Evolutionary conservation across 441 rosid species (phyloP).

Genomic region (Omphalea diandra): DNA sequence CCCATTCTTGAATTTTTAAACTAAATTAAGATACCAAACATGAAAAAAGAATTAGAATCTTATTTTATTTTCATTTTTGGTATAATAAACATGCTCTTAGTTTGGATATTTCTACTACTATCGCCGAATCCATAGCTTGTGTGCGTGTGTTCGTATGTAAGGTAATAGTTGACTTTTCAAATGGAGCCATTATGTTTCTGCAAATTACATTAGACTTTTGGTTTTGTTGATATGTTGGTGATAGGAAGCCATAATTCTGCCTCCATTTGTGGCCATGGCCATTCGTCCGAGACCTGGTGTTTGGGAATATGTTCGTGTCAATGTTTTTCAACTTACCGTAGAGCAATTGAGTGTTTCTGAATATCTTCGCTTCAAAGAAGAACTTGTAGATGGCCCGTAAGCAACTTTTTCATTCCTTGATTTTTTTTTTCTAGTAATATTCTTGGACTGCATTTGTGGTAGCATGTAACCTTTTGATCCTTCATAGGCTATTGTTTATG

Average conservation of each 20-base stretch:
- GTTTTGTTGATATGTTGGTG: slow-evolving; percentile 2
- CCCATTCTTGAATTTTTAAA: too few species aligned
- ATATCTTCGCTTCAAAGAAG: slow-evolving; percentile 89
- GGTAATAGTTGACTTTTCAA: not conserved
- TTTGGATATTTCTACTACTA: not conserved
- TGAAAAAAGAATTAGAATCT: too few species aligned
- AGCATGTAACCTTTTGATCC: not conserved
- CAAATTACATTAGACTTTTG: not conserved
- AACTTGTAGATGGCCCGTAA: slow-evolving; percentile 74
- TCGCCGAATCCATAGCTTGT: too few species aligned
- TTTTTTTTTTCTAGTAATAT: not conserved
- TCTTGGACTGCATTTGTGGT: not conserved
- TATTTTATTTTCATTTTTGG: too few species aligned
- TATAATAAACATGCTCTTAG: too few species aligned
- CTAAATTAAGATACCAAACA: too few species aligned
- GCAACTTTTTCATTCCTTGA: slow-evolving; percentile 14
- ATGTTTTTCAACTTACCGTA: slow-evolving; percentile 75
- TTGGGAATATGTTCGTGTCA: slow-evolving; percentile 96
- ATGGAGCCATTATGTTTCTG: not conserved
- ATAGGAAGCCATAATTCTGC: slow-evolving; percentile 90
- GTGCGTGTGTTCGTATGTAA: not conserved
- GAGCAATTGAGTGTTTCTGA: slow-evolving; percentile 76
- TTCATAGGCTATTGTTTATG: not conserved
- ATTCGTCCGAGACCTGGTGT: slow-evolving; percentile 95
- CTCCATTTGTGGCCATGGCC: slow-evolving; percentile 88